Percentiles rank a stretch among this genome's conserved stretches.
Evolutionary conservation across 345 rosid genomes (phyloP).

Genomic region (Murraya paniculata): DNA sequence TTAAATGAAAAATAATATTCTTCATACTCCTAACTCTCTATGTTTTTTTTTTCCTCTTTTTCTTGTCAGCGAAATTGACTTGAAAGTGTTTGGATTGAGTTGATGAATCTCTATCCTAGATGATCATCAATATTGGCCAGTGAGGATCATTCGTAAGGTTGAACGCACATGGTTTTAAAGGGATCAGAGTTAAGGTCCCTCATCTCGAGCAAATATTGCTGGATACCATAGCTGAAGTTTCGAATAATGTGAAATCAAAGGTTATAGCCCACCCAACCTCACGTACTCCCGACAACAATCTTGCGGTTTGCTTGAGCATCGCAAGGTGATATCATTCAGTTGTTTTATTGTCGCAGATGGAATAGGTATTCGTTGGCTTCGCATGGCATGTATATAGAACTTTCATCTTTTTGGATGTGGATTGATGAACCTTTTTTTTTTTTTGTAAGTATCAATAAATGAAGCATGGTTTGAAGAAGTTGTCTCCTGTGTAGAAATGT

Average conservation of each 20-base stretch:
- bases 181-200: neutral
- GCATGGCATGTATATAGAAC: neutral
- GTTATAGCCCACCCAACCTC: neutral
- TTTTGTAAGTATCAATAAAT: neutral
- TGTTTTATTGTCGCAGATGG: neutral
- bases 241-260: neutral
- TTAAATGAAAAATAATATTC: neutral
- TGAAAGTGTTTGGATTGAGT: slow-evolving; percentile 4
- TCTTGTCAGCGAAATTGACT: slow-evolving; percentile 25
- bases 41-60: neutral
- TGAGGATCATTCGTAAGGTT: neutral
- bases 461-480: neutral
- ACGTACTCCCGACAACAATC: neutral
- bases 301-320: neutral
- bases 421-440: neutral
- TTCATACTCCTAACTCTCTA: neutral
- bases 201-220: neutral
- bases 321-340: neutral
- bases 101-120: too few species aligned
- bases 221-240: neutral
- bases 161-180: neutral
- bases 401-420: neutral
- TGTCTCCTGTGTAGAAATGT: neutral
- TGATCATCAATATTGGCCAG: neutral
- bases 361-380: neutral